Conservation (phyloP, 176 grass and related monocot genomes). For the Poa pratensis region DNA sequence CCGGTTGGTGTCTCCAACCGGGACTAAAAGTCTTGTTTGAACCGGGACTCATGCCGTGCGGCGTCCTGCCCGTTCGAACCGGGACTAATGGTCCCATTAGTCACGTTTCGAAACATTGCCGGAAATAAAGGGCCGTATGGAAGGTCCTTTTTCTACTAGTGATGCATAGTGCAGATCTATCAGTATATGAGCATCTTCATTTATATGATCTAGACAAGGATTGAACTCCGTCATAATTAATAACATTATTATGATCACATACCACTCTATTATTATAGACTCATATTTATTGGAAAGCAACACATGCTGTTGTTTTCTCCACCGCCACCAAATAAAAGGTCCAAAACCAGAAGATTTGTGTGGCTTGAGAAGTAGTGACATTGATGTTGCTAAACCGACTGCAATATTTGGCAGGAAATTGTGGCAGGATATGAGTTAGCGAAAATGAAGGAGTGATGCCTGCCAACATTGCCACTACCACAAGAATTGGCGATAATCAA, state of each 20-base stretch:
- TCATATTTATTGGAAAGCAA: slow-evolving; percentile 31
- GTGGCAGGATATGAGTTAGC: not conserved
- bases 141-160: too few relatives aligned
- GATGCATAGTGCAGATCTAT: not conserved
- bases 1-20: too few relatives aligned
- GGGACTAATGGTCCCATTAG: too few relatives aligned
- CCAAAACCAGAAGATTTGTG: slow-evolving; percentile 10
- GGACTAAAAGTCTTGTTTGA: too few relatives aligned
- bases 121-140: too few relatives aligned
- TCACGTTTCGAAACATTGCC: too few relatives aligned
- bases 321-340: slow-evolving; percentile 32
- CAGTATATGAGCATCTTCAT: not conserved
- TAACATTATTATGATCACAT: slow-evolving; percentile 35
- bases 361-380: slow-evolving; percentile 9
- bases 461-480: slow-evolving; percentile 13
- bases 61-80: too few relatives aligned
- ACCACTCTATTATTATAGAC: not conserved
- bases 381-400: slow-evolving; percentile 23
- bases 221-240: slow-evolving; percentile 11
- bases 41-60: too few relatives aligned
- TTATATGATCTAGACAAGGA: not conserved
- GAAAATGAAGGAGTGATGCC: slow-evolving; percentile 18
- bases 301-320: not conserved
- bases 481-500: slow-evolving; percentile 4
- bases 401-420: slow-evolving; percentile 4